These are phyloP conservation scores for Firmiana major DNA, from an alignment of 345 rosid genomes.

Conservation along the genomic window DNA sequence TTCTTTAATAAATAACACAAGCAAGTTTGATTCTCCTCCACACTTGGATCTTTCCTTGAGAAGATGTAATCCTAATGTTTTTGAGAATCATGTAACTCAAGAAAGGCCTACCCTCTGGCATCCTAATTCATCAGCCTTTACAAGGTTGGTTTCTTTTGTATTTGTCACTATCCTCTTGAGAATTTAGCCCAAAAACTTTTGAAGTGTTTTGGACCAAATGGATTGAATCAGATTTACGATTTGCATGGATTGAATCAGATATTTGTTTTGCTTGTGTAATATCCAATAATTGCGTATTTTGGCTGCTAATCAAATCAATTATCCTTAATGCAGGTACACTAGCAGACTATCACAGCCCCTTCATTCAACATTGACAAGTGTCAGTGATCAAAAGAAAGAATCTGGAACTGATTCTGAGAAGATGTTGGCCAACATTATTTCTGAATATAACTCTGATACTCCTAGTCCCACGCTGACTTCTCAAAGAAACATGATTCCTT, in stretches of 20 bases:
- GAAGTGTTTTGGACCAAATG: not conserved
- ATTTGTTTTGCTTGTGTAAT: not conserved
- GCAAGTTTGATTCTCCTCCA: conserved; percentile 41
- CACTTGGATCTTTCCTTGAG: conserved; percentile 75
- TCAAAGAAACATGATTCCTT: conserved; percentile 41
- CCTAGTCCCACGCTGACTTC: conserved; percentile 39
- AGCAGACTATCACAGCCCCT: conserved; percentile 43
- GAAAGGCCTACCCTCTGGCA: conserved; percentile 56
- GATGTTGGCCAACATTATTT: conserved; percentile 24
- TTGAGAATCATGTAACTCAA: conserved; percentile 43
- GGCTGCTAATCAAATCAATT: conserved; percentile 15
- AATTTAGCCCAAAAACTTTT: not conserved
- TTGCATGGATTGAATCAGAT: not conserved
- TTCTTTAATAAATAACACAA: conserved; percentile 27
- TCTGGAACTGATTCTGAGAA: conserved; percentile 23
- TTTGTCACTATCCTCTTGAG: not conserved
- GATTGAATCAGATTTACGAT: not conserved
- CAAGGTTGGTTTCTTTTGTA: conserved; percentile 45
- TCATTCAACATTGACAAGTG: conserved; percentile 31
- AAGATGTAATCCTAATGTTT: conserved; percentile 38
- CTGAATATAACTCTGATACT: conserved; percentile 28
- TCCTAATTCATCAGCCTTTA: conserved; percentile 83
- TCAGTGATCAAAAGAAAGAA: conserved; percentile 29
- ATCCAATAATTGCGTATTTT: not conserved
- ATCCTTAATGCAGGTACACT: conserved; percentile 52